These are phyloP conservation scores for Nicotiana tomentosiformis DNA, from an alignment of 257 asterid genomes.

Conservation along the genomic window DNA sequence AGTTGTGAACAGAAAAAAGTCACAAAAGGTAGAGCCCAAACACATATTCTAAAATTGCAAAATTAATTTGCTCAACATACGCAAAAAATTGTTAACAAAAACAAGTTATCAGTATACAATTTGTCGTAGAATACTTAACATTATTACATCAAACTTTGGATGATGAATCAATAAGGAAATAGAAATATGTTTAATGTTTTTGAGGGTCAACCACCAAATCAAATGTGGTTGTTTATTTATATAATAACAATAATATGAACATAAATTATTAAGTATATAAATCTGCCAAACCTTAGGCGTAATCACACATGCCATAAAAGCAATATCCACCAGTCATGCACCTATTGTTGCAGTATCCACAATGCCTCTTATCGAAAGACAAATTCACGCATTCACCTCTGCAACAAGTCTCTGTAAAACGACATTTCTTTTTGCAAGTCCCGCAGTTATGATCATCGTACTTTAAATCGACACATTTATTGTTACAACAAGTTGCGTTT, in stretches of 20 bases:
- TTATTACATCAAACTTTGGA: neutral
- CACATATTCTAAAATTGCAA: neutral
- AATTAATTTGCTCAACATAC: neutral
- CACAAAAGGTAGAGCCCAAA: neutral
- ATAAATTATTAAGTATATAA: neutral
- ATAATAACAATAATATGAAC: neutral
- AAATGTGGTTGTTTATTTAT: neutral
- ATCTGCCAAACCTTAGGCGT: constrained; percentile 29
- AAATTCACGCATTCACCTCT: constrained; percentile 50
- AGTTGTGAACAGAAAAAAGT: neutral
- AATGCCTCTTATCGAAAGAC: constrained; percentile 52
- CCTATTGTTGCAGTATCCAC: constrained; percentile 40
- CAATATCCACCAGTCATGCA: constrained; percentile 47
- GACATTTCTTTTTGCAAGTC: constrained; percentile 52
- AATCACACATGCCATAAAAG: constrained; percentile 56
- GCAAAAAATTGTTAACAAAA: neutral
- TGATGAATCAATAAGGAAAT: neutral
- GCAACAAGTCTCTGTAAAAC: constrained; percentile 42
- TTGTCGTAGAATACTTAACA: neutral
- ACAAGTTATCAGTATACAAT: neutral
- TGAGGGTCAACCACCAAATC: neutral
- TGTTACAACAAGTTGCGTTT: constrained; percentile 60
- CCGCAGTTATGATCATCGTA: constrained; percentile 50
- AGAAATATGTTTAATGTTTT: neutral
- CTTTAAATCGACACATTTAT: constrained; percentile 46